Evolutionary conservation across 352 stramenopile species (phyloP).

Genomic region (Blastocystis sp.): DNA sequence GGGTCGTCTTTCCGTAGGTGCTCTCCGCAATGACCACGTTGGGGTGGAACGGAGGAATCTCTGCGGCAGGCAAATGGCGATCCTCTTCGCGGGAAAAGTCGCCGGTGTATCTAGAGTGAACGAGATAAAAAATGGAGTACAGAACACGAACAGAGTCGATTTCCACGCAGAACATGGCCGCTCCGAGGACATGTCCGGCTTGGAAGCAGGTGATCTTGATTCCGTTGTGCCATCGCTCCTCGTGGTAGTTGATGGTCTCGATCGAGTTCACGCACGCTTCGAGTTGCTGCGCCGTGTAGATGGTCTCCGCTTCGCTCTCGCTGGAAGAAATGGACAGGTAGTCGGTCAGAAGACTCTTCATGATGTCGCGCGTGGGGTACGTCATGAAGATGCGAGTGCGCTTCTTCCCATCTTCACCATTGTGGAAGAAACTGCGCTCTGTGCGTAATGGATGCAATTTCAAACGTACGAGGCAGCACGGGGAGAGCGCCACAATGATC

Average conservation of each 20-base stretch:
- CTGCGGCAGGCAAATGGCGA: slow-evolving; percentile 90
- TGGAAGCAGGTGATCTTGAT: slow-evolving; percentile 98
- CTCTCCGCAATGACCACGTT: slow-evolving; percentile 98
- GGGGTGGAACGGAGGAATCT: slow-evolving; percentile 78
- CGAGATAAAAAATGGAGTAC: slow-evolving; percentile 75
- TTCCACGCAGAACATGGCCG: slow-evolving; percentile 98
- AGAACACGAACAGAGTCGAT: slow-evolving; percentile 93
- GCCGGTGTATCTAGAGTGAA: slow-evolving; percentile 70
- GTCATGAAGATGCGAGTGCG: slow-evolving; percentile 92
- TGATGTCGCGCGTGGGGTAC: slow-evolving; percentile 95
- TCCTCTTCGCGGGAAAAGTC: slow-evolving; percentile 82
- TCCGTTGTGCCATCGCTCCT: slow-evolving; percentile 90
- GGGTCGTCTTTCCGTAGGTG: slow-evolving; percentile 95
- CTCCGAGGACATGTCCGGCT: slow-evolving; percentile 95
- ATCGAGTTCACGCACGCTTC: slow-evolving; percentile 92
- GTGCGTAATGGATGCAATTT: neutral
- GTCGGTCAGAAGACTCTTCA: slow-evolving; percentile 93
- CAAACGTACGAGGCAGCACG: slow-evolving; percentile 28
- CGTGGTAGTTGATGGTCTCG: slow-evolving; percentile 93
- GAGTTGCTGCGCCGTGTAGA: slow-evolving; percentile 84
- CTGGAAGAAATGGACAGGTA: slow-evolving; percentile 86
- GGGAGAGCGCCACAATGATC: slow-evolving; percentile 97
- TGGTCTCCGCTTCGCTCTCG: slow-evolving; percentile 71
- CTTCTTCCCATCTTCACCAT: neutral
- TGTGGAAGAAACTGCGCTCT: slow-evolving; percentile 80